Evolutionary conservation across 768 basidiomycete species (phyloP), one percentile per base, ranked within the genome.

Genomic region (Leccinum aurantiacum): DNA sequence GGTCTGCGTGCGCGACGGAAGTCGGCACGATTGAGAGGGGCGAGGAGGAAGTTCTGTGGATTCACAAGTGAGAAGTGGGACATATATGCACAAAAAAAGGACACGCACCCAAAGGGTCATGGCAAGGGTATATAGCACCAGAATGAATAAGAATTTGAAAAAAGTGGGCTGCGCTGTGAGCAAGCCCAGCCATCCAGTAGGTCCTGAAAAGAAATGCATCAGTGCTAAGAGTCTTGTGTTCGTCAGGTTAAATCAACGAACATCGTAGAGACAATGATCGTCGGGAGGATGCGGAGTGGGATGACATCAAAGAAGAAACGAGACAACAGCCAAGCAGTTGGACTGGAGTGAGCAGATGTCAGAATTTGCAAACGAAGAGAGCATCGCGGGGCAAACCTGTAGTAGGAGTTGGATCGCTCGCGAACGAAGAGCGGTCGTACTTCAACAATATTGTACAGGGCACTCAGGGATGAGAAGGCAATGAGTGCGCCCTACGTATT

Each of bases 111-210:
- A 95, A 46, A 96, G 82, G 0, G 93, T 93, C 85, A 94, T 91
- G 37, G 82, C 87, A 19, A 97, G 79, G 0, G 88, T 88, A 71
- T 88, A 97, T 22, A 96, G 78, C 19, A 93, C 88, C 17, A 98
- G 80, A 61, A 97, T 90, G 68, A 98, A 84, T 22, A 97, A 78
- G 76, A 91, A 98, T 69, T 97, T 98, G 88, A 97, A 98, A 80
- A 89, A 22, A 98, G 70, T 89, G 80, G 0, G 87, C 83, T 2
- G 93, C 86, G 47, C 90, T 82, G 4, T 80, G 80, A 2, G 91
- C 82, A 4, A 98, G 83, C 13, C 95, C 95, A 3, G 93, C 93
- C 95, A 98, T 95, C 91, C 92, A 93, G 66, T 93, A 94, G n/a
- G 88, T 88, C 55, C 89, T 90, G 60, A 24, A 9, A 53, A 10